Base-by-base conservation (phyloP, 371 early-diverging fungal species). In the Rhizomucor miehei region DNA sequence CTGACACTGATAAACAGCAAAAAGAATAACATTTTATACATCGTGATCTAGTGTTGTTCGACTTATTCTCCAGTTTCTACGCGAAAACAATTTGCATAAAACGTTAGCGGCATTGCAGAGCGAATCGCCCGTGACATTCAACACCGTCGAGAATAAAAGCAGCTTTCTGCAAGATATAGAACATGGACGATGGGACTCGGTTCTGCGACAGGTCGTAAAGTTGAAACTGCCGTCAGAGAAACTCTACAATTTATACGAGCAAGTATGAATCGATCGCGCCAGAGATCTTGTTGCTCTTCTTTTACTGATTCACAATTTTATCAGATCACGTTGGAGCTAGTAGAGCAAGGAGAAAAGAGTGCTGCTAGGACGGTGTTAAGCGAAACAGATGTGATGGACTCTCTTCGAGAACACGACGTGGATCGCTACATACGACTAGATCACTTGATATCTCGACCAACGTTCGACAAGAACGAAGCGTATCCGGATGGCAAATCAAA, bases 1-100 rank as follows among this genome's bases (percentile, higher is more conserved):
- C n/a, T n/a, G n/a, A n/a, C n/a, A n/a, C n/a, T n/a, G n/a, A n/a
- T n/a, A n/a, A n/a, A n/a, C n/a, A n/a, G n/a, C n/a, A n/a, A n/a
- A n/a, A n/a, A n/a, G n/a, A n/a, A n/a, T n/a, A n/a, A n/a, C n/a
- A 29, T 5, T 29, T 29, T 29, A 29, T 5, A 29, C 29, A 29
- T 29, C 29, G 29, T 8, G 29, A 29, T 43, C 43, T 46, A 55
- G 55, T 29, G 55, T 44, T 11, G 82, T 93, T 56, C 84, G 91
- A 19, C 85, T 97, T 19, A 82, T 95, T 49, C 80, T 90, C 48
- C 98, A 95, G 69, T 97, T 93, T 60, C 69, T 94, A 24, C 91
- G 91, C 56, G 98, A 95, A 62, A 91, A 93, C 63, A 89, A 92
- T 56, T 77, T 93, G 6, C 75, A 73, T 20, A 76, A 82, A 21